Percentiles rank a stretch among this genome's conserved stretches.
Conservation (phyloP, 805 yeast genomes). For the Metschnikowia cerradonensis region DNA sequence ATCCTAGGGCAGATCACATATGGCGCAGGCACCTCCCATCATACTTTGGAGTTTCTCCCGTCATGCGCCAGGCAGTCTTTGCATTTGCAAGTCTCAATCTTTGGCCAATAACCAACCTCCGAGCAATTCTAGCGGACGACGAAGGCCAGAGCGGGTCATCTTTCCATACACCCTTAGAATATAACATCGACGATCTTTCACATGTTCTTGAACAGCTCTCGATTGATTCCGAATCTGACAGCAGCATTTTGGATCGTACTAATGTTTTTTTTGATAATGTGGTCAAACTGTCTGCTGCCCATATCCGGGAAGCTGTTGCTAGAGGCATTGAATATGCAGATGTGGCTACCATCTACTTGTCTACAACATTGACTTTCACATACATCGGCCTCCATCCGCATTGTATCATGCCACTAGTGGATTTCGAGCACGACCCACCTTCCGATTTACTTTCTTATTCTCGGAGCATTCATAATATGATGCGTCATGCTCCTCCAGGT, state of each 20-base stretch:
- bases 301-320: conserved; percentile 2
- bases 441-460: conserved; percentile 21
- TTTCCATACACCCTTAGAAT: not conserved
- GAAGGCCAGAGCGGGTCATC: not conserved
- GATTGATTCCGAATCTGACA: conserved; percentile 10
- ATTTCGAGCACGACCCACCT: conserved; percentile 16
- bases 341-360: conserved; percentile 8
- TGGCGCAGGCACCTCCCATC: conserved; percentile 28
- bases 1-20: conserved; percentile 17
- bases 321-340: conserved; percentile 3
- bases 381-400: conserved; percentile 32
- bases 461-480: conserved; percentile 7
- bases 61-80: conserved; percentile 25
- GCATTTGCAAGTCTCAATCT: conserved; percentile 24
- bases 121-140: conserved; percentile 8
- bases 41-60: conserved; percentile 21
- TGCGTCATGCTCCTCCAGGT: conserved; percentile 1
- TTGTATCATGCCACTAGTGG: conserved; percentile 26
- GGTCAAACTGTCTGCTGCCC: conserved; percentile 7
- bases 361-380: conserved; percentile 24
- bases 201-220: conserved; percentile 11
- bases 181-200: conserved; percentile 2
- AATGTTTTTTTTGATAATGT: conserved; percentile 22
- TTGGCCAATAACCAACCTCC: conserved; percentile 22
- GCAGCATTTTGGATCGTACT: conserved; percentile 19